Conservation (phyloP, 2,329 filamentous ascomycete genomes). For the Ophiostoma quercus region DNA sequence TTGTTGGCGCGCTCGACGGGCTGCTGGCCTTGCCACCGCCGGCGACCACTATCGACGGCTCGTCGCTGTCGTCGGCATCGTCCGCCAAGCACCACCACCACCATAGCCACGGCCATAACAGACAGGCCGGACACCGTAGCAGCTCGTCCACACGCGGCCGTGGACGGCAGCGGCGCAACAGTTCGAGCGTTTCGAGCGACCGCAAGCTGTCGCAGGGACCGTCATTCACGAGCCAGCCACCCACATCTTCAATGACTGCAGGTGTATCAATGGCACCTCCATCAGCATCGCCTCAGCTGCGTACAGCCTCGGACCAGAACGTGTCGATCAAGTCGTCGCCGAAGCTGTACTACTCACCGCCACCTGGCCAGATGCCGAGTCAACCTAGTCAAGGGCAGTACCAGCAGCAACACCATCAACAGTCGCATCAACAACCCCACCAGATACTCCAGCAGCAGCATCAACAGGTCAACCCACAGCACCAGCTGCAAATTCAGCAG, state of each 20-base stretch:
- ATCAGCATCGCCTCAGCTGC: background rate
- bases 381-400: constrained; percentile 2
- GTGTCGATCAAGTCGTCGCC: constrained; percentile 12
- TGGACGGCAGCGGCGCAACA: constrained; percentile 16
- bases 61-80: background rate
- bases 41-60: constrained; percentile 1
- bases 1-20: constrained; percentile 24
- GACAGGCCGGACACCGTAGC: background rate
- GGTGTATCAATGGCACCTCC: constrained; percentile 12
- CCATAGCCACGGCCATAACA: background rate
- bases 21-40: constrained; percentile 13
- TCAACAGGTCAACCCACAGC: background rate
- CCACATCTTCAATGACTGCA: background rate
- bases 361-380: background rate
- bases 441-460: constrained; percentile 2
- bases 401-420: constrained; percentile 6
- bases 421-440: background rate
- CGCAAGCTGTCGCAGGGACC: constrained; percentile 2
- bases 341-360: constrained; percentile 14
- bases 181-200: constrained; percentile 17
- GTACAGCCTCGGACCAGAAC: background rate
- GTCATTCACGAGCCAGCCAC: background rate
- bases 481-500: constrained; percentile 17
- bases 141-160: constrained; percentile 9
- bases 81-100: constrained; percentile 14